These are phyloP conservation scores for Neurospora sp. DNA, from an alignment of 495 filamentous ascomycete species.

Conservation along the genomic window DNA sequence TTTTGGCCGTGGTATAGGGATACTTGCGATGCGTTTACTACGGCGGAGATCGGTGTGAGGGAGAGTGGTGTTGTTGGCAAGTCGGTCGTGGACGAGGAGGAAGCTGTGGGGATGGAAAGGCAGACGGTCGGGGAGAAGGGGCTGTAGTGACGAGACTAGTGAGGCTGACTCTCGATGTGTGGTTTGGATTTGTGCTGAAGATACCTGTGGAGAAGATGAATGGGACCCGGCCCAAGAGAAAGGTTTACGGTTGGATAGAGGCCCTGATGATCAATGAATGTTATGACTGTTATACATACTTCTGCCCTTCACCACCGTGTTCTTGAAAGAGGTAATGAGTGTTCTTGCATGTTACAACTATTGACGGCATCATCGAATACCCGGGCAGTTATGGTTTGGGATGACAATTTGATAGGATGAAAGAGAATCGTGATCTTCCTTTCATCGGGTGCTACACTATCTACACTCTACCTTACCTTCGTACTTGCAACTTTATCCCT, in stretches of 20 bases:
- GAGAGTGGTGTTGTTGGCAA: slow-evolving; percentile 12
- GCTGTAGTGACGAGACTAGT: background rate
- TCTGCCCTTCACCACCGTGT: background rate
- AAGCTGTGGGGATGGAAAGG: slow-evolving; percentile 10
- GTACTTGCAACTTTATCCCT: too few relatives aligned
- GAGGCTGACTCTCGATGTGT: background rate
- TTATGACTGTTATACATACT: background rate
- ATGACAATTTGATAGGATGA: background rate
- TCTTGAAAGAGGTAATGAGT: background rate
- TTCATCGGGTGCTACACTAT: background rate
- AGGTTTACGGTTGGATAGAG: background rate
- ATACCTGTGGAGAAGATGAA: background rate
- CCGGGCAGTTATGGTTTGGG: background rate
- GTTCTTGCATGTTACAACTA: background rate
- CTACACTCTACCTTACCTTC: too few relatives aligned
- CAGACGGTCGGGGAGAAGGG: background rate
- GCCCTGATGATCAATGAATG: background rate
- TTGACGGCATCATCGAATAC: background rate
- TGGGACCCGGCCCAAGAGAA: background rate
- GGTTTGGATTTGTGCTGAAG: background rate
- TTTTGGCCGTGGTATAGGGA: slow-evolving; percentile 49
- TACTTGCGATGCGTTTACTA: slow-evolving; percentile 49
- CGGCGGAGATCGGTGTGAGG: slow-evolving; percentile 41
- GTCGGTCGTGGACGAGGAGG: slow-evolving; percentile 20
- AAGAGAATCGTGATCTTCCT: background rate